These are phyloP conservation scores for Apiospora koreana DNA, from an alignment of 2,329 filamentous ascomycete genomes.

Conservation along the genomic window DNA sequence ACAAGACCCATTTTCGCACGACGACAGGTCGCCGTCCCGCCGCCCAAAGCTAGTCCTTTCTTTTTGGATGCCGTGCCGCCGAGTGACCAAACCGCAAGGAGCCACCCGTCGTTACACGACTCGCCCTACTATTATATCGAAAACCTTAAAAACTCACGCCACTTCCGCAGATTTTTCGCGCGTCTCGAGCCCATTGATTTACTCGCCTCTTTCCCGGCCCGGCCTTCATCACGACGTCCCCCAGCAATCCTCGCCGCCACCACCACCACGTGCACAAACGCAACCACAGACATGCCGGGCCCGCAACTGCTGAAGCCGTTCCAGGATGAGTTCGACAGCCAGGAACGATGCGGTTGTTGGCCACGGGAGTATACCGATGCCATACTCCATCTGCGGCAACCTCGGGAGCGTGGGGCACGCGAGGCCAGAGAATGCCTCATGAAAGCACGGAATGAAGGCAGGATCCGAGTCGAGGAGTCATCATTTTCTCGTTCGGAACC, in stretches of 20 bases:
- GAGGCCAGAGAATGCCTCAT: not conserved
- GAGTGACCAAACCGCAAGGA: not conserved
- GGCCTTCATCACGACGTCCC: not conserved
- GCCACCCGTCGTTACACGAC: not conserved
- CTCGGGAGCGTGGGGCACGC: not conserved
- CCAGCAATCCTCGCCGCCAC: not conserved
- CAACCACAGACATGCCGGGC: not conserved
- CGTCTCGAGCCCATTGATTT: not conserved
- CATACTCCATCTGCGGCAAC: conserved; percentile 7
- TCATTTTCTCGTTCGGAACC: not conserved
- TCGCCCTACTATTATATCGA: not conserved
- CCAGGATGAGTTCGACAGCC: conserved; percentile 8
- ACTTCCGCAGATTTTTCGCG: not conserved
- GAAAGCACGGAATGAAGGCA: not conserved
- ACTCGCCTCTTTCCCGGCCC: not conserved
- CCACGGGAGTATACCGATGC: not conserved
- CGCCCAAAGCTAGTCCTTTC: not conserved
- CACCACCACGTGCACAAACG: not conserved
- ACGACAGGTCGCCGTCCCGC: not conserved
- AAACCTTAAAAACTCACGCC: not conserved
- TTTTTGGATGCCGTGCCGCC: conserved; percentile 1
- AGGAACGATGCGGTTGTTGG: not conserved
- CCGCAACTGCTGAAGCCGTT: conserved; percentile 4
- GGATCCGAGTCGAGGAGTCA: conserved; percentile 2
- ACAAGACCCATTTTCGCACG: not conserved